A percentile compares a stretch with the other conserved stretches of the same genome.
These are phyloP conservation scores for Alternaria arborescens DNA, from an alignment of 2,329 filamentous ascomycete species.

Conservation along the genomic window DNA sequence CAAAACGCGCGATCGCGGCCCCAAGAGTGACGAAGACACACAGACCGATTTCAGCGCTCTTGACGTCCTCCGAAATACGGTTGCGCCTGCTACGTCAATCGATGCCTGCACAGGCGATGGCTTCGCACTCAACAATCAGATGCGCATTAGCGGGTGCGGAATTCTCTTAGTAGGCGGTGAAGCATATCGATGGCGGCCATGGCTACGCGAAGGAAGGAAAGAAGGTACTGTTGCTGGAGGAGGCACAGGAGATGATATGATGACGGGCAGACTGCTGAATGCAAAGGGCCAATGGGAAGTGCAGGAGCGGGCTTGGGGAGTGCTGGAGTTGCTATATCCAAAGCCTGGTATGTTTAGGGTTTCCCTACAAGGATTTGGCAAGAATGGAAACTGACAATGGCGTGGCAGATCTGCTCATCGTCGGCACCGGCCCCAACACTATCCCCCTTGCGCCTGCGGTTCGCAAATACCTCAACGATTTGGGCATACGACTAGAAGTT, in stretches of 20 bases:
- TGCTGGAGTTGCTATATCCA: conserved; percentile 83
- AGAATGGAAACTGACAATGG: conserved; percentile 22
- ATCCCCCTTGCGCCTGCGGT: conserved; percentile 79
- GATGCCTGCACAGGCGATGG: conserved; percentile 84
- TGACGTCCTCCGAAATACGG: conserved; percentile 79
- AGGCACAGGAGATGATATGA: conserved; percentile 45
- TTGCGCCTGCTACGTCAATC: conserved; percentile 80
- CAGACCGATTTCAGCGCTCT: conserved; percentile 77
- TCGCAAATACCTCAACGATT: conserved; percentile 72
- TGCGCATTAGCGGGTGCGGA: conserved; percentile 73
- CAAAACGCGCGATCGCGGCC: conserved; percentile 66
- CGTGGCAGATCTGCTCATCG: conserved; percentile 77
- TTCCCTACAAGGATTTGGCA: neutral
- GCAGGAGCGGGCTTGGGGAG: conserved; percentile 72
- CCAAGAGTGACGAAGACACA: conserved; percentile 67
- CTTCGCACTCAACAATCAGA: conserved; percentile 85
- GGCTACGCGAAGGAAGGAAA: conserved; percentile 61
- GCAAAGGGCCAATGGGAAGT: conserved; percentile 83
- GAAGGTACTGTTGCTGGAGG: conserved; percentile 32
- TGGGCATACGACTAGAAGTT: conserved; percentile 88
- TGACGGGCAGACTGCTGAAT: conserved; percentile 68
- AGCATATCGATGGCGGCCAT: conserved; percentile 88
- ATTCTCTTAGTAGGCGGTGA: conserved; percentile 85
- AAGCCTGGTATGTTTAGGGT: conserved; percentile 74
- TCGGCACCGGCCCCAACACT: conserved; percentile 83